These are phyloP conservation scores for Chrysanthemum lavandulifolium DNA, from an alignment of 129 eudicot species.

Conservation along the genomic window DNA sequence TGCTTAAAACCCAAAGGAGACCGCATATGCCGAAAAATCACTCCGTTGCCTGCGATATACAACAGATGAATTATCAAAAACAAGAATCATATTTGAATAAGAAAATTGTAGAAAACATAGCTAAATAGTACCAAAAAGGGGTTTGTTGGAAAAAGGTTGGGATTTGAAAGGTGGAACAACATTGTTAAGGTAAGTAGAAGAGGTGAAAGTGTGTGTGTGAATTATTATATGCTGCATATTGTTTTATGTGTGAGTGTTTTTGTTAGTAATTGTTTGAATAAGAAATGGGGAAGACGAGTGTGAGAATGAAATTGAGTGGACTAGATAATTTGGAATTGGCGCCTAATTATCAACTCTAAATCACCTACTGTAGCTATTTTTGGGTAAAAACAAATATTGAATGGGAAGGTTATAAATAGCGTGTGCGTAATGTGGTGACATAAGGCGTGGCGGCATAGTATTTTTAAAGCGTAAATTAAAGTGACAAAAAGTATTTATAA, in stretches of 20 bases:
- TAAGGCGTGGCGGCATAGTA: no score
- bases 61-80: background rate
- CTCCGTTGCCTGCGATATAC: slow-evolving; percentile 17
- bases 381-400: no score
- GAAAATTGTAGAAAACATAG: background rate
- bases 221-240: slow-evolving; percentile 16
- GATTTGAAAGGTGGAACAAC: slow-evolving; percentile 23
- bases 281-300: slow-evolving; percentile 20
- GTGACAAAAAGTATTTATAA: no score
- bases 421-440: no score
- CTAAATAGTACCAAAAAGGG: slow-evolving; percentile 23
- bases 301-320: slow-evolving; percentile 47
- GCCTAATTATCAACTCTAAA: slow-evolving; percentile 28
- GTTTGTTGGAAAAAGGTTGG: slow-evolving; percentile 23
- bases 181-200: slow-evolving; percentile 22
- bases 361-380: no score
- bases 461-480: no score
- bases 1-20: slow-evolving; percentile 19
- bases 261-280: background rate
- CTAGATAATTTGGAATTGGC: slow-evolving; percentile 33
- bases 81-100: background rate
- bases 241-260: background rate
- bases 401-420: no score
- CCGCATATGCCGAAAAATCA: slow-evolving; percentile 8
- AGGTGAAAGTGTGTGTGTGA: slow-evolving; percentile 33